Base-by-base conservation (phyloP, 2,329 filamentous ascomycete genomes). In the Colletotrichum lentis region DNA sequence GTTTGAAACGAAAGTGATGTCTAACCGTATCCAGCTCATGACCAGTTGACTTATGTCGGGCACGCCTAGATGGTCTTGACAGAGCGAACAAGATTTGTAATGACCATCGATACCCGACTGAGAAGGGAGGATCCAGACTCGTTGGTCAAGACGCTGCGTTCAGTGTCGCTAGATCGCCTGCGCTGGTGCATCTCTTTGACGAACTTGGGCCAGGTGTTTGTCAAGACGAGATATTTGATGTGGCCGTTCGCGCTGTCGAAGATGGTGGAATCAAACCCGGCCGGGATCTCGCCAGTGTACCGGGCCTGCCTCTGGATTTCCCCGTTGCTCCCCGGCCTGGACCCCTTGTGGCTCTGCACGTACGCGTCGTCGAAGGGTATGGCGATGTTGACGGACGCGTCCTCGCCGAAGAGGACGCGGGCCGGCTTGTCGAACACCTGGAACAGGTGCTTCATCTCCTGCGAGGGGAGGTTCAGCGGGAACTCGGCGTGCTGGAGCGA, bases 161-260 rank as follows among this genome's bases (percentile, higher is more conserved):
- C 56, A 1, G 71, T 71, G 53, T 75, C 73, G 22, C 47, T 62
- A 1, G 73, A 74, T 2, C 69, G 70, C 24, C 72, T 62, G 14
- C 69, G 68, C 0, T 61, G 49, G 53, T 70, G 62, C 69, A 72
- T 71, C 53, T 82, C 79, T 55, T 76, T 78, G 47, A 86, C 80
- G 71, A 85, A 88, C 73, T 85, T 86, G 37, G 85, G 84, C 89
- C 89, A 91, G 0, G 89, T 91, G 73, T 91, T 91, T 16, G 88
- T 90, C 67, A 90, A 78, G 2, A 91, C 88, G 6, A 91, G 81
- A 67, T 90, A 88, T 76, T 89, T 90, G 77, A 91, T 85, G 71
- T 83, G 84, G n/a, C 77, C 76, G 73, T 88, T 83, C 0, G 88
- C 86, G 4, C 78, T 80, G 72, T 90, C 87, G 72, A 91, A 91